Percentiles rank a stretch among this genome's conserved stretches.
phyloP scores from a whole-genome alignment of 2,329 filamentous ascomycete species.

The Apiospora sp. region DNA sequence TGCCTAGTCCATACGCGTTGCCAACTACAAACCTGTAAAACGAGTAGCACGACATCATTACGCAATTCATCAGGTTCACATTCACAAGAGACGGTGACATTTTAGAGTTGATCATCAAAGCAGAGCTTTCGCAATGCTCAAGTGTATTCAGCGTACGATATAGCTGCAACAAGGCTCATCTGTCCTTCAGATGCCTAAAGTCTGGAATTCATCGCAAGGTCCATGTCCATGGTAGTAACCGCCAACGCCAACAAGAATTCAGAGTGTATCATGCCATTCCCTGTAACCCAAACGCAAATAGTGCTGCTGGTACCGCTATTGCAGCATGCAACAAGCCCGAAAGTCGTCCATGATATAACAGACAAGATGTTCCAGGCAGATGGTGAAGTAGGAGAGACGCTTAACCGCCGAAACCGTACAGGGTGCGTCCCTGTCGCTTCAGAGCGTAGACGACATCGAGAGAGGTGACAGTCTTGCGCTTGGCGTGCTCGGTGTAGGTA shows the following conservation, averaged over 20 bases:
- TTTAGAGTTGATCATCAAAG: not conserved
- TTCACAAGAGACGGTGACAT: not conserved
- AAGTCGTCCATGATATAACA: not conserved
- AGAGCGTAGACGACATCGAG: constrained; percentile 70
- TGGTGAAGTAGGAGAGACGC: not conserved
- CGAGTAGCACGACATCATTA: not conserved
- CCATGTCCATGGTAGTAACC: constrained; percentile 20
- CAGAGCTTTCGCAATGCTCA: constrained; percentile 6
- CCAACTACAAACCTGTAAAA: not conserved
- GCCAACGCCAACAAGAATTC: constrained; percentile 25
- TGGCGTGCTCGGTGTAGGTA: constrained; percentile 85
- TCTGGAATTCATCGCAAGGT: constrained; percentile 23
- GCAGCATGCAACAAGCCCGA: constrained; percentile 6
- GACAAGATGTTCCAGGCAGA: constrained; percentile 3
- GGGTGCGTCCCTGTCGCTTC: constrained; percentile 71
- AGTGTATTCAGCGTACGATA: constrained; percentile 23
- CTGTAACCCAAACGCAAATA: constrained; percentile 24
- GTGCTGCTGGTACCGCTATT: not conserved
- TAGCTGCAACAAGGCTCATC: constrained; percentile 22
- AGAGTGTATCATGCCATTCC: constrained; percentile 25
- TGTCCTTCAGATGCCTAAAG: constrained; percentile 22
- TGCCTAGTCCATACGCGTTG: not conserved
- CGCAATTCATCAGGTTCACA: not conserved
- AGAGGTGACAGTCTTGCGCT: constrained; percentile 76
- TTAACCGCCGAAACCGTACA: constrained; percentile 75